Percentiles rank a stretch among this genome's conserved stretches.
phyloP scores from a whole-genome alignment of 2,329 filamentous ascomycete species.

The Fonsecaea multimorphosa region DNA sequence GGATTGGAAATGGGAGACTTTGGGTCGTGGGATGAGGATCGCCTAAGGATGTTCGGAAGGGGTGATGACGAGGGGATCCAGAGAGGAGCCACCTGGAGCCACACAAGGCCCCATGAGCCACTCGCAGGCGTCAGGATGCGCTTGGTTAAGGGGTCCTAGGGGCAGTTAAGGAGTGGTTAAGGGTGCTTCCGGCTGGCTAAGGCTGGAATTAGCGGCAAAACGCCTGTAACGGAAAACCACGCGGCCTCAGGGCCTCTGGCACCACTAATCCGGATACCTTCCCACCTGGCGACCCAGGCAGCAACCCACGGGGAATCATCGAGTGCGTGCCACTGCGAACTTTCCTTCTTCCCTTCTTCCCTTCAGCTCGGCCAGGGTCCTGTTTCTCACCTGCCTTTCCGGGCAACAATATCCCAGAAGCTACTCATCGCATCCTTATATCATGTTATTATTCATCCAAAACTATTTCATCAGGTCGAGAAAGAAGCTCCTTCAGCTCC shows the following conservation, averaged over 20 bases:
- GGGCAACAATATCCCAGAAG: not conserved
- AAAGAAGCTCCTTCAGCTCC: not conserved
- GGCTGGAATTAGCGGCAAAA: not conserved
- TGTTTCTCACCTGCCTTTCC: not conserved
- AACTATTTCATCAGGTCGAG: not conserved
- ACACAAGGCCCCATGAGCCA: not conserved
- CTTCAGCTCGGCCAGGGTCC: not conserved
- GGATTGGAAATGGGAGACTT: not conserved
- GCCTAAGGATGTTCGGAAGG: not conserved
- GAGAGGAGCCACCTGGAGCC: not conserved
- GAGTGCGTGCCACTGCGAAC: not conserved
- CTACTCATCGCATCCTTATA: not conserved
- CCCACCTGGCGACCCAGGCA: not conserved
- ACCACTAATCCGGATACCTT: not conserved
- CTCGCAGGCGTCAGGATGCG: not conserved
- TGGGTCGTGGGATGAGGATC: constrained; percentile 2
- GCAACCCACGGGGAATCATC: too few relatives aligned
- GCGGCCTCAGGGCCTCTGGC: constrained; percentile 1
- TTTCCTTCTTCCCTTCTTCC: not conserved
- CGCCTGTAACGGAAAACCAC: constrained; percentile 2
- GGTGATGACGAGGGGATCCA: not conserved
- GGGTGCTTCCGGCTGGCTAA: not conserved
- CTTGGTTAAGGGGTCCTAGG: not conserved
- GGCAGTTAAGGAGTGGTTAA: not conserved
- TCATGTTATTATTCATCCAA: not conserved